Percentiles rank a stretch among this genome's conserved stretches.
Conservation (phyloP, 2,329 filamentous ascomycete genomes). For the Tothia fuscella region DNA sequence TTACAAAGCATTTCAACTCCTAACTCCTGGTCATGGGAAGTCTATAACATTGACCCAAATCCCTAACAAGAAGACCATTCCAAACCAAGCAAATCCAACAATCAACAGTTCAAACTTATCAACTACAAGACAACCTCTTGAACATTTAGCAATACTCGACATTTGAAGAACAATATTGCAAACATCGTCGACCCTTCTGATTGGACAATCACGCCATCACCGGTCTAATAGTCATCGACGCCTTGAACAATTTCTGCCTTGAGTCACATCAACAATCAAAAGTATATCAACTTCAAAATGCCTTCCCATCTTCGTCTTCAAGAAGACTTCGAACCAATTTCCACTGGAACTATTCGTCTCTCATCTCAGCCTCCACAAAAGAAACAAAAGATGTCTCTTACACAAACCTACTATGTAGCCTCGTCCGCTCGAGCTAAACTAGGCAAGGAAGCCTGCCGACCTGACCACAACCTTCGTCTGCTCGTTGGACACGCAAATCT, state of each 20-base stretch:
- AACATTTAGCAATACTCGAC: too few species aligned
- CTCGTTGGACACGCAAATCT: slow-evolving; percentile 98
- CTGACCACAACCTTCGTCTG: slow-evolving; percentile 88
- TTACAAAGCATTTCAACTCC: too few species aligned
- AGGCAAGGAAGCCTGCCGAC: slow-evolving; percentile 73
- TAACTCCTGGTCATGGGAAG: too few species aligned
- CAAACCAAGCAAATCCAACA: too few species aligned
- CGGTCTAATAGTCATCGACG: background rate
- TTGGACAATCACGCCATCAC: slow-evolving; percentile 4
- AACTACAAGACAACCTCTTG: too few species aligned
- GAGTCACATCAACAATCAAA: slow-evolving; percentile 7
- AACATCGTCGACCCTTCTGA: background rate
- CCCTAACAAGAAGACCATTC: too few species aligned
- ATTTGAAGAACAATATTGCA: slow-evolving; percentile 1
- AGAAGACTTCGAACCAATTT: slow-evolving; percentile 34
- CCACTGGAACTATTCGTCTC: slow-evolving; percentile 32
- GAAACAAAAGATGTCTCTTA: slow-evolving; percentile 90
- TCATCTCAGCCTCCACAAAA: slow-evolving; percentile 30
- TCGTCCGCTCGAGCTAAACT: slow-evolving; percentile 96
- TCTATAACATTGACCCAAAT: too few species aligned
- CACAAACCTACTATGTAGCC: slow-evolving; percentile 96
- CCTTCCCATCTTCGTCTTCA: slow-evolving; percentile 38
- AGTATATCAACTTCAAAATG: slow-evolving; percentile 22
- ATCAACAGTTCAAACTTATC: too few species aligned
- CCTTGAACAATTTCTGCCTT: slow-evolving; percentile 10